Evolutionary conservation across 2,329 filamentous ascomycete genomes (phyloP).

Genomic region (Fusarium sarcochroum): DNA sequence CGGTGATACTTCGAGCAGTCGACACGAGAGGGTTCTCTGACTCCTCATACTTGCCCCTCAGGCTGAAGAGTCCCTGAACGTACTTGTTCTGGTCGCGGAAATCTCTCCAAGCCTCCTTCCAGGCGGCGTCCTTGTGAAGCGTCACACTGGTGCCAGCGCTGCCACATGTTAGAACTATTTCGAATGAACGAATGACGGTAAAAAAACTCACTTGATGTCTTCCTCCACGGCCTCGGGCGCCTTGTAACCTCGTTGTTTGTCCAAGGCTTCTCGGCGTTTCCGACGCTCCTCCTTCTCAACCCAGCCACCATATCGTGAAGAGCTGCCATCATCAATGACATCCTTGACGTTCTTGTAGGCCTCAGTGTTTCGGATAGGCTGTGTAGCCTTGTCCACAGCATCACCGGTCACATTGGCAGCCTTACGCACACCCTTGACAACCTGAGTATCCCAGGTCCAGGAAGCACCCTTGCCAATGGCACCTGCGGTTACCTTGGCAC

Average conservation of each 20-base stretch:
- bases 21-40: constrained; percentile 96
- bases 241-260: constrained; percentile 70
- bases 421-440: constrained; percentile 91
- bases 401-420: constrained; percentile 88
- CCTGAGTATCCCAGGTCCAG: constrained; percentile 97
- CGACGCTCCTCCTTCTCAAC: constrained; percentile 94
- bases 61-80: constrained; percentile 88
- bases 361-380: constrained; percentile 93
- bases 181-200: background rate
- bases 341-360: constrained; percentile 95
- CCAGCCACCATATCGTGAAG: constrained; percentile 96
- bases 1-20: constrained; percentile 93
- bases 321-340: constrained; percentile 96
- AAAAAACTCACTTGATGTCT: constrained; percentile 82
- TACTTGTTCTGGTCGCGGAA: constrained; percentile 92
- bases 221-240: constrained; percentile 76
- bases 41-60: constrained; percentile 92
- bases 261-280: constrained; percentile 80
- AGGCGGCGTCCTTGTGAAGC: constrained; percentile 94
- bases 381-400: constrained; percentile 93
- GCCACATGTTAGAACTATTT: constrained; percentile 49
- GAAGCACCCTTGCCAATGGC: constrained; percentile 91
- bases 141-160: constrained; percentile 96
- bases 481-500: constrained; percentile 86
- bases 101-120: constrained; percentile 98